Evolutionary conservation across 345 rosid genomes (phyloP).

Genomic region (Mallotus nudiflorus): DNA sequence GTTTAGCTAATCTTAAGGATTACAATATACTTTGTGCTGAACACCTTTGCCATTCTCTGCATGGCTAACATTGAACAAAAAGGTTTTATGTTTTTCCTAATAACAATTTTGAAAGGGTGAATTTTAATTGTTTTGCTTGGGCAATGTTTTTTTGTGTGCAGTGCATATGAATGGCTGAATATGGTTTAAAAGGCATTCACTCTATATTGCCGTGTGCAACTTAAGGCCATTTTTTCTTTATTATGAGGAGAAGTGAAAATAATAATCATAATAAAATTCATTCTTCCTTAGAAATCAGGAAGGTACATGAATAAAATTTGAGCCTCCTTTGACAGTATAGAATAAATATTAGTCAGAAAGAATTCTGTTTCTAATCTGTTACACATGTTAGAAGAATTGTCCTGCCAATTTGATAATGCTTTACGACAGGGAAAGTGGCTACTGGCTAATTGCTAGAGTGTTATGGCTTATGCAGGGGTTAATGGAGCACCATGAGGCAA

Average conservation of each 20-base stretch:
- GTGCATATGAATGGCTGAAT: neutral
- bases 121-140: neutral
- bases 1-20: too few species aligned
- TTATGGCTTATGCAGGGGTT: slow-evolving; percentile 57
- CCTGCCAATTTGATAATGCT: neutral
- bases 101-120: too few species aligned
- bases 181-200: neutral
- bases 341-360: neutral
- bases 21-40: too few species aligned
- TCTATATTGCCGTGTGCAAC: neutral
- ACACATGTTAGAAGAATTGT: neutral
- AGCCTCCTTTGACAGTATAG: neutral
- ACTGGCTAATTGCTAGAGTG: neutral
- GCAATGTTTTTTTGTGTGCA: neutral
- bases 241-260: neutral
- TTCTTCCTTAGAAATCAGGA: neutral
- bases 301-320: neutral
- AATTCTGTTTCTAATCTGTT: neutral
- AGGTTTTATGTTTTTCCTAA: neutral
- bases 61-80: neutral
- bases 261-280: too few species aligned
- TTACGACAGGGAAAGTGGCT: neutral
- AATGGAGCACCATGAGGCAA: slow-evolving; percentile 60
- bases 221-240: neutral
- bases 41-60: too few species aligned